phyloP scores from a whole-genome alignment of 805 yeast genomes.

The Metschnikowia kofuensis region DNA sequence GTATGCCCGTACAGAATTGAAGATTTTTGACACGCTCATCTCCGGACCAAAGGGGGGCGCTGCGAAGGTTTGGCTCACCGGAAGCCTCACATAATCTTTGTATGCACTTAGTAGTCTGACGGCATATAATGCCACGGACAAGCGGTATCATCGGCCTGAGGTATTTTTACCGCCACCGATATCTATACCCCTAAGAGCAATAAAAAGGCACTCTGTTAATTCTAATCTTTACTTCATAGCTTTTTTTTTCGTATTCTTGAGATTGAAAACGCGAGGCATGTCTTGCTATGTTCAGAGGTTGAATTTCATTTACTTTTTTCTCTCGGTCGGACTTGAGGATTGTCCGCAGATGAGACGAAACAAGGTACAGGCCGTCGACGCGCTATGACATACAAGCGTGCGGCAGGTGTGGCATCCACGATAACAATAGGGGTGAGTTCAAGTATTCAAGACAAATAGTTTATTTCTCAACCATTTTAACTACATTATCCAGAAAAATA shows the following conservation, averaged over 20 bases:
- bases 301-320: not conserved
- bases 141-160: constrained; percentile 5
- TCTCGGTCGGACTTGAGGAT: constrained; percentile 5
- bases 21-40: constrained; percentile 7
- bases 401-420: not conserved
- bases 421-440: not conserved
- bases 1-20: constrained; percentile 1
- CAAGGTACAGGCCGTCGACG: not conserved
- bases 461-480: too few relatives aligned
- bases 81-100: constrained; percentile 1
- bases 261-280: too few relatives aligned
- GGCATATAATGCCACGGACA: constrained; percentile 6
- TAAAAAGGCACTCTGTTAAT: too few relatives aligned
- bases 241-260: too few relatives aligned
- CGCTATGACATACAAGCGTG: constrained; percentile 3
- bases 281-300: not conserved
- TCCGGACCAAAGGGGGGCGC: constrained; percentile 6
- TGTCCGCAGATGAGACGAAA: not conserved
- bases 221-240: too few relatives aligned
- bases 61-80: constrained; percentile 7
- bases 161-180: not conserved
- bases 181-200: too few relatives aligned
- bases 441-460: not conserved
- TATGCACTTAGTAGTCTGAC: constrained; percentile 9
- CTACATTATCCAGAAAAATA: too few relatives aligned